Evolutionary conservation across 106 monocot species (phyloP).

Genomic region (Triglochin maritima): DNA sequence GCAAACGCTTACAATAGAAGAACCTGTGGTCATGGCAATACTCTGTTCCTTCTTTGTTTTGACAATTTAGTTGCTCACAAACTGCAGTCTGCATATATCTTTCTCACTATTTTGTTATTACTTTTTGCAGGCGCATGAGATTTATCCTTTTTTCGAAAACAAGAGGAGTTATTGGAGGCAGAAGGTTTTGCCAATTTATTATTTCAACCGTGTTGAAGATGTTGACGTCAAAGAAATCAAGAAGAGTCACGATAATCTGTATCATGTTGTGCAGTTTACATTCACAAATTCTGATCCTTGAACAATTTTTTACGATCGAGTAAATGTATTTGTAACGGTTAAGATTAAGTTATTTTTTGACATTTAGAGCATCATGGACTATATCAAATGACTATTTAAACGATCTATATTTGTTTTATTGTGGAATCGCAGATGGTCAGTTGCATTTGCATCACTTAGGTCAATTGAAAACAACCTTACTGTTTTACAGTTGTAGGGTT

Average conservation of each 20-base stretch:
- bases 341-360: too few relatives aligned
- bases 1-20: constrained; percentile 2
- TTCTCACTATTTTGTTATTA: neutral
- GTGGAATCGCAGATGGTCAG: too few relatives aligned
- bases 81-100: neutral
- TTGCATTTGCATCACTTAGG: too few relatives aligned
- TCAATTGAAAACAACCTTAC: too few relatives aligned
- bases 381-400: too few relatives aligned
- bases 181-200: neutral
- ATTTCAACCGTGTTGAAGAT: neutral
- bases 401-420: too few relatives aligned
- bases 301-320: too few relatives aligned
- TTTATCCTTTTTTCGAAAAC: neutral
- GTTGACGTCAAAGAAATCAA: neutral
- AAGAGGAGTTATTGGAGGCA: neutral
- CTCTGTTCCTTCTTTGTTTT: neutral
- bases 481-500: too few relatives aligned
- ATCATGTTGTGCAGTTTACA: neutral
- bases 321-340: too few relatives aligned
- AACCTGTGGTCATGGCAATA: constrained; percentile 1
- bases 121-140: neutral
- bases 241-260: neutral
- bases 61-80: neutral
- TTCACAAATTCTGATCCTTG: neutral
- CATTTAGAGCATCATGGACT: too few relatives aligned